Base-by-base conservation (phyloP, 2,329 filamentous ascomycete species). In the Rhytidhysteron rufulum region DNA sequence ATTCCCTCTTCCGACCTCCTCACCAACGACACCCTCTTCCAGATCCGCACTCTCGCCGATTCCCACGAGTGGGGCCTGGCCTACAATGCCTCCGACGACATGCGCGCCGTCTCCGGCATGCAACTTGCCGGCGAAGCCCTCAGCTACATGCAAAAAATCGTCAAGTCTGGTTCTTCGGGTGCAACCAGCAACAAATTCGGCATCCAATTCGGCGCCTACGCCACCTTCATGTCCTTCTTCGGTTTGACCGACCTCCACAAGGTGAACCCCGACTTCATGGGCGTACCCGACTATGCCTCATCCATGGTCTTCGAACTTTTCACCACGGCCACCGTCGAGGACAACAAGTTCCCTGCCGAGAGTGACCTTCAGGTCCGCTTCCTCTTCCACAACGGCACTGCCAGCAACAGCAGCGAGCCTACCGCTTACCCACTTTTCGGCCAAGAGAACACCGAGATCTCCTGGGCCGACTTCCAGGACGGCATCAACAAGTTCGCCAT, bases 231-330 rank as follows among this genome's bases (percentile, higher is more conserved):
- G 30, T 78, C 77, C 2, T 81, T 80, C 67, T 82, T 83, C 59
- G 79, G 79, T 17, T 72, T 83, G 15, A 66, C 74, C 1, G 66
- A 76, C 43, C 62, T 83, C 6, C 54, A 58, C 2, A 48, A 65
- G 10, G 74, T 68, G 2, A 78, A 73, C 43, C 51, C 67, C 1
- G 70, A 86, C 61, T 95, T 95, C 70, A 81, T 70, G 43, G 86
- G 86, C 40, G 71, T 95, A 10, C 81, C 84, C n/a, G 83, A 89
- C 68, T 95, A 95, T 56, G 88, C 88, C 4, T 85, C 83, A 3
- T 81, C 81, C 48, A 88, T 95, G 78, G 74, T 74, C 5, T 90
- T 94, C 61, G 90, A 95, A 71, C 76, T 75, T 17, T 76, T 81
- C 53, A 82, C 79, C 30, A 38, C 46, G 1, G 44, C 45, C 0